Evolutionary conservation across 306 rosid genomes (phyloP).

Genomic region (Fagus sylvatica): DNA sequence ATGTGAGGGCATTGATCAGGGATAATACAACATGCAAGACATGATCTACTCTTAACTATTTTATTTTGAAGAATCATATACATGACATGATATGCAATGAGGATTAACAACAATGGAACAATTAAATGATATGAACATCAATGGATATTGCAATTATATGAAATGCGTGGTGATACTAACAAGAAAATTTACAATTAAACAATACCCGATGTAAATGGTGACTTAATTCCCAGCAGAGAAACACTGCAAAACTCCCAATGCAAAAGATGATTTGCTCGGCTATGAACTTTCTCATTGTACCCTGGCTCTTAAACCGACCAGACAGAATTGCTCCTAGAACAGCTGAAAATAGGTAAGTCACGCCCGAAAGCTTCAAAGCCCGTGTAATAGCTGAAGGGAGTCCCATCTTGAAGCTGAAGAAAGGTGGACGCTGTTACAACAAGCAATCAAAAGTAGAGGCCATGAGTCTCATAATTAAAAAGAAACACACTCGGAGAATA

Average conservation of each 20-base stretch:
- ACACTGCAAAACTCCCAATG: slow-evolving; percentile 60
- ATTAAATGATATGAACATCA: not conserved
- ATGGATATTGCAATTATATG: not conserved
- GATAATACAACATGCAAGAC: not conserved
- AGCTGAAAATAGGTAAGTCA: slow-evolving; percentile 59
- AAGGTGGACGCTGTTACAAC: slow-evolving; percentile 79
- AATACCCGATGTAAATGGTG: slow-evolving; percentile 76
- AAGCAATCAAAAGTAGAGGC: slow-evolving; percentile 28
- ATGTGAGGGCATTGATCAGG: not conserved
- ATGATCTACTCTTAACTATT: not conserved
- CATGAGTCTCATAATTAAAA: not conserved
- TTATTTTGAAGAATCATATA: not conserved
- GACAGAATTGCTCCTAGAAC: slow-evolving; percentile 51
- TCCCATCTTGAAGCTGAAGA: slow-evolving; percentile 95
- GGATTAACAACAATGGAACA: slow-evolving; percentile 1
- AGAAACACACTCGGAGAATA: not conserved
- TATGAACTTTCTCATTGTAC: slow-evolving; percentile 38
- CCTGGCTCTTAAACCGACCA: slow-evolving; percentile 33
- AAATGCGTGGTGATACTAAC: slow-evolving; percentile 3
- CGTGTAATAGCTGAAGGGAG: slow-evolving; percentile 57
- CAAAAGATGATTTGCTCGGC: slow-evolving; percentile 49
- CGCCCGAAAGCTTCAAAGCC: slow-evolving; percentile 64
- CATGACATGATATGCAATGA: not conserved
- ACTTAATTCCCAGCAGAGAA: slow-evolving; percentile 84
- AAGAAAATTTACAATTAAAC: not conserved